Percentiles rank a stretch among this genome's conserved stretches.
These are phyloP conservation scores for Chaetomiaceae sp. DNA, from an alignment of 2,329 filamentous ascomycete genomes.

Conservation along the genomic window DNA sequence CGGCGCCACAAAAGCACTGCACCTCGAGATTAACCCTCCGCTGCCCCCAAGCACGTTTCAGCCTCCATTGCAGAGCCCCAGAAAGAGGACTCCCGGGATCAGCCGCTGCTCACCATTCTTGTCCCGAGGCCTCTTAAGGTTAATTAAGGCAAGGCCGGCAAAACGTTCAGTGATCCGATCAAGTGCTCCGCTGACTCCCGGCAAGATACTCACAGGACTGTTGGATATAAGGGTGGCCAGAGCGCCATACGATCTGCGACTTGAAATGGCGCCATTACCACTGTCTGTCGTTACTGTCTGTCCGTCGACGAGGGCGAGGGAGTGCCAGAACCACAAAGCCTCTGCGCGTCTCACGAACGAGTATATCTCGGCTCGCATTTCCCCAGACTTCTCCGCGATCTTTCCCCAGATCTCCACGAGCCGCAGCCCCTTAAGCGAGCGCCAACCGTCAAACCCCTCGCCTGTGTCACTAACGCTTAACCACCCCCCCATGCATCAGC, in stretches of 20 bases:
- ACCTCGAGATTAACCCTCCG: conserved; percentile 17
- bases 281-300: conserved; percentile 17
- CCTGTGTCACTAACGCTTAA: conserved; percentile 13
- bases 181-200: conserved; percentile 12
- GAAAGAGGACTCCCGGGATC: conserved; percentile 18
- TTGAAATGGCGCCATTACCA: conserved; percentile 19
- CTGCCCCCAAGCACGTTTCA: background rate
- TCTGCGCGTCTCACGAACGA: conserved; percentile 11
- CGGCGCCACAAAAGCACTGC: background rate
- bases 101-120: conserved; percentile 1
- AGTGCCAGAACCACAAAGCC: conserved; percentile 5
- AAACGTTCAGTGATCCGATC: conserved; percentile 24
- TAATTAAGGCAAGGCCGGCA: conserved; percentile 22
- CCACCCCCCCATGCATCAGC: conserved; percentile 11
- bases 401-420: conserved; percentile 16
- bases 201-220: background rate
- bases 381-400: conserved; percentile 24
- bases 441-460: conserved; percentile 1
- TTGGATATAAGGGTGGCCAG: conserved; percentile 21
- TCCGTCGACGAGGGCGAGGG: conserved; percentile 8
- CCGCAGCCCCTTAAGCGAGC: background rate
- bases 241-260: conserved; percentile 21
- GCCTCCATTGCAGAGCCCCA: conserved; percentile 4
- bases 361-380: conserved; percentile 23
- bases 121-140: background rate